Base-by-base conservation (phyloP, 2,329 filamentous ascomycete genomes). In the Clonostachys byssicola region DNA sequence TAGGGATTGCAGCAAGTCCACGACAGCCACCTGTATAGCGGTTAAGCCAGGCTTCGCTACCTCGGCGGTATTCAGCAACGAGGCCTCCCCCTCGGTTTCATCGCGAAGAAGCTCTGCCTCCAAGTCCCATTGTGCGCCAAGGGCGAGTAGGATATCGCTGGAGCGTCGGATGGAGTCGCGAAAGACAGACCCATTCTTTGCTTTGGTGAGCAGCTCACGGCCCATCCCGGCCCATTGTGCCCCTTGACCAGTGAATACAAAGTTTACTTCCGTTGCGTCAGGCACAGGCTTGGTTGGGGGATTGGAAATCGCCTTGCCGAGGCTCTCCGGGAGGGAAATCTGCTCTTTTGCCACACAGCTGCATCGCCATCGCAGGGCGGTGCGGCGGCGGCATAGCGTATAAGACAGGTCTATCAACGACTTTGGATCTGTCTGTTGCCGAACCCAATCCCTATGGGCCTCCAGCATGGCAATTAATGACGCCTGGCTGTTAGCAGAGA, bases 321-420 rank as follows among this genome's bases (percentile, higher is more conserved):
- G 23, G 20, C 34, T 33, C 20, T 16, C 14, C 5, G 12, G 20
- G 14, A 35, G 67, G 5, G 63, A 59, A 23, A 8, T 8, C 6
- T 8, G 23, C 6, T 23, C 23, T 23, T 23, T 23, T 1, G 71
- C 71, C 1, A 70, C 60, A 10, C 77, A 61, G 5, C 73, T 71
- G 3, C 68, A 64, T 20, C 72, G 63, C 63, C 67, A 74, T 39
- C 66, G 64, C 17, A 75, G 57, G 18, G 69, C 60, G 2, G 72
- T 71, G 33, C 73, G 62, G 13, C 72, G 62, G 52, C 74, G 65
- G 12, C 70, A 67, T 2, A 77, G 57, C 0, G 74, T 77, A 51
- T 77, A 77, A 5, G 73, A 71, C 17, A 77, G 54, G 49, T 77
- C 68, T 52, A 76, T 68, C 12, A 78, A 57, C 13, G 63, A 60